Conservation (phyloP, 2,329 filamentous ascomycete species). For the Ophiocordyceps camponoti-leonardi region DNA sequence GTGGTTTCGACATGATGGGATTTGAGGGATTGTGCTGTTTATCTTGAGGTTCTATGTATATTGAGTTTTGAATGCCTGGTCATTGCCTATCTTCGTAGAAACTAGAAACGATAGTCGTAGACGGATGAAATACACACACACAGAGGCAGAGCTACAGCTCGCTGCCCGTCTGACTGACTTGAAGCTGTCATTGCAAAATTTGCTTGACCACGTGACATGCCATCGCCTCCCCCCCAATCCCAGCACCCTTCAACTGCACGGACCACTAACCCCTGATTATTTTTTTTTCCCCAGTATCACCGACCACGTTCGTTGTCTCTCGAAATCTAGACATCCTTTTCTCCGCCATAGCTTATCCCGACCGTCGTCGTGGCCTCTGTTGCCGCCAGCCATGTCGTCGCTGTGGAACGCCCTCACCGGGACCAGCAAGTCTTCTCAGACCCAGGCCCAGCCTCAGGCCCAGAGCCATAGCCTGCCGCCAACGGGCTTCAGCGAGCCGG, state of each 20-base stretch:
- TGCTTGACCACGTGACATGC: neutral
- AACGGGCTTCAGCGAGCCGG: slow-evolving; percentile 22
- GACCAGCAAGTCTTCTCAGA: slow-evolving; percentile 30
- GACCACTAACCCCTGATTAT: neutral
- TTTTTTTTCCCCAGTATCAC: neutral
- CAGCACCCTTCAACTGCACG: neutral
- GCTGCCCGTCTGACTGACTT: neutral
- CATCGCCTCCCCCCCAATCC: no score
- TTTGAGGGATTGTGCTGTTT: neutral
- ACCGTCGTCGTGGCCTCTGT: neutral
- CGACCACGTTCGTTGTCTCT: neutral
- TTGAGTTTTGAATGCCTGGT: neutral
- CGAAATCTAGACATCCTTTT: neutral
- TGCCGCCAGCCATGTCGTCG: slow-evolving; percentile 29
- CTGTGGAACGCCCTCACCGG: slow-evolving; percentile 47
- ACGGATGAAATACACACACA: no score
- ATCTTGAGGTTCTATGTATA: no score
- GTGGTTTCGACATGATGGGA: slow-evolving; percentile 22
- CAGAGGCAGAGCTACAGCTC: no score
- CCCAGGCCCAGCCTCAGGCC: slow-evolving; percentile 35
- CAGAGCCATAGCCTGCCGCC: slow-evolving; percentile 68
- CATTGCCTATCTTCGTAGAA: no score
- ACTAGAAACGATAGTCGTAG: no score
- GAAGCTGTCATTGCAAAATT: neutral
- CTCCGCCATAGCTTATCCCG: neutral